These are phyloP conservation scores for Sedum album DNA, from an alignment of 164 flowering plant species.

Conservation along the genomic window DNA sequence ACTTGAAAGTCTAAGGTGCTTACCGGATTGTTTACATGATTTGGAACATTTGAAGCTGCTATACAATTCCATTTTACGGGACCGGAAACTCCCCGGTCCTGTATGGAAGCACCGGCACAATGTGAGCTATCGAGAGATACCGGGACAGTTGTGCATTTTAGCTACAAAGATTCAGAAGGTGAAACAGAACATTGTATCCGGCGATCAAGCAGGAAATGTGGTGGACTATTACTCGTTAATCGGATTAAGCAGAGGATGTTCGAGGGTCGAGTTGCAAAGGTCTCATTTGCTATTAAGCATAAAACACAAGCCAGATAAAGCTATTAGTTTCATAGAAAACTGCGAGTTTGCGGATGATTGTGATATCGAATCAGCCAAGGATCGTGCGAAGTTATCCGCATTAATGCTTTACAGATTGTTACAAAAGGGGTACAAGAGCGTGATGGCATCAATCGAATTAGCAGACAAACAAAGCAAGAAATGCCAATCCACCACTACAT, in stretches of 20 bases:
- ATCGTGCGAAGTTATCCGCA: slow-evolving; percentile 73
- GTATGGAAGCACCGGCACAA: slow-evolving; percentile 8
- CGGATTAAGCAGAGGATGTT: slow-evolving; percentile 43
- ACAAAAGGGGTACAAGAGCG: slow-evolving; percentile 52
- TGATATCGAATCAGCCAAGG: slow-evolving; percentile 60
- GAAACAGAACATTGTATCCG: slow-evolving; percentile 2
- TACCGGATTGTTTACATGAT: slow-evolving; percentile 9
- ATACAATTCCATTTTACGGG: slow-evolving; percentile 3
- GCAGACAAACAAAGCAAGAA: slow-evolving; percentile 64
- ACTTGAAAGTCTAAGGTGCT: slow-evolving; percentile 6
- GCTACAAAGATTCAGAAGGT: slow-evolving; percentile 10
- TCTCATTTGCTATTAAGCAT: slow-evolving; percentile 64
- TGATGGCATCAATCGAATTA: not conserved
- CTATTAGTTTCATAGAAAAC: slow-evolving; percentile 51
- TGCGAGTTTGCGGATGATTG: slow-evolving; percentile 69
- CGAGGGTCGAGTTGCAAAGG: slow-evolving; percentile 71
- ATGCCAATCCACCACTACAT: slow-evolving; percentile 24
- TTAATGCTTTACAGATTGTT: slow-evolving; percentile 67
- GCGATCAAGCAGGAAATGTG: not conserved
- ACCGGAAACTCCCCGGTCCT: slow-evolving; percentile 9
- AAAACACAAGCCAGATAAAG: slow-evolving; percentile 72
- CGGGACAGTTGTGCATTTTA: slow-evolving; percentile 1
- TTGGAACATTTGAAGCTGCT: slow-evolving; percentile 9
- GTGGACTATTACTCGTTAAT: slow-evolving; percentile 4
- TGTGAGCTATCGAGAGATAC: slow-evolving; percentile 9